Base-by-base conservation (phyloP, 257 asterid species). In the Jacaranda mimosifolia region DNA sequence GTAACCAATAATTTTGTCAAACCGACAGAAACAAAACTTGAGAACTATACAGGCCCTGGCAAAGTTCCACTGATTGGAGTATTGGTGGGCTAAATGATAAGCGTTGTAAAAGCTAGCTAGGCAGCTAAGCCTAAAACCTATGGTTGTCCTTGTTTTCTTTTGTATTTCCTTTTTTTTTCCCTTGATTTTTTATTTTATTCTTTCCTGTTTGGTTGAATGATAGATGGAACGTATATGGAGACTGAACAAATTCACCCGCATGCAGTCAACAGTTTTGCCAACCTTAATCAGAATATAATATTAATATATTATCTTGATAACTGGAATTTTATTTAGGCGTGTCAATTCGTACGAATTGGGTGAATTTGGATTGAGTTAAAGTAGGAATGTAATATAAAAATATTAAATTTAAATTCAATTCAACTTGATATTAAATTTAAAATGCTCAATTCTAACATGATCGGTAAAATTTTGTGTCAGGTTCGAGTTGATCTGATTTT, bases 151-250 rank as follows among this genome's bases (percentile, higher is more conserved):
- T 15, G n/a, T 40, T 64, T n/a, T 40, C 14, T 18, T 65, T 17
- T 39, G 1, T n/a, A 38, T 38, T 0, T 63, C 13, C 14, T 65
- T 17, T 39, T 6, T n/a, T 63, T 38, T 0, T 63, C 13, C 14
- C 36, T 63, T 63, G 13, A 3, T 26, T 63, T 38, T 36, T 36
- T 63, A 48, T 63, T 14, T 63, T 63, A 10, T 9, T 59, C 18
- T 48, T 68, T 49, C 17, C 55, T 70, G 66, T 71, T 71, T 35
- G 52, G 17, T 38, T 57, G 68, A 72, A 39, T 57, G 57, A 40
- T 5, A 7, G 77, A 59, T 57, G 21, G 65, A 71, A 71, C 8
- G 11, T 56, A 38, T 2, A 12, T 14, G 35, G 55, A 32, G 59
- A 21, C 59, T 3, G 73, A 48, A 19, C 43, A 32, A 26, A 62